Evolutionary conservation across 495 filamentous ascomycete genomes (phyloP).

Genomic region (Aspergillus nidulans): DNA sequence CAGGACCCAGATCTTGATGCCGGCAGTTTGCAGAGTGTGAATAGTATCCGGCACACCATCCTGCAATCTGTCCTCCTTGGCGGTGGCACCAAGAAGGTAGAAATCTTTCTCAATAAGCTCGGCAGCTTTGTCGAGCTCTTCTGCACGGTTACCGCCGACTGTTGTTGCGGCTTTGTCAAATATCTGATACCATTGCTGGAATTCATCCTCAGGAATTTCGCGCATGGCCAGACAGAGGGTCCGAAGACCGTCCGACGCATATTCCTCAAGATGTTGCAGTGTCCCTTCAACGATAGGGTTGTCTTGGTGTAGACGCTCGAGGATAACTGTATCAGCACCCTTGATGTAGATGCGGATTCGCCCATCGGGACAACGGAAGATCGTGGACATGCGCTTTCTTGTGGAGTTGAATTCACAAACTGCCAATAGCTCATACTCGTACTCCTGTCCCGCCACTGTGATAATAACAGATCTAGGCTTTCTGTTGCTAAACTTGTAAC

Average conservation of each 20-base stretch:
- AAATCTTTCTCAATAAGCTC: constrained; percentile 93
- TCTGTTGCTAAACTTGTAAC: constrained; percentile 85
- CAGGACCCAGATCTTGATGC: constrained; percentile 98
- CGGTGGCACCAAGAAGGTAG: constrained; percentile 87
- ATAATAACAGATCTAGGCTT: constrained; percentile 85
- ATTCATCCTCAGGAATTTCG: constrained; percentile 88
- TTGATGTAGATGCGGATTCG: constrained; percentile 92
- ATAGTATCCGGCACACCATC: constrained; percentile 99
- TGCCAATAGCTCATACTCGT: constrained; percentile 86
- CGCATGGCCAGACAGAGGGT: constrained; percentile 95
- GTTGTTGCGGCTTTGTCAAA: constrained; percentile 89
- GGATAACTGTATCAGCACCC: constrained; percentile 95
- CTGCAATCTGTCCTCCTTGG: constrained; percentile 95
- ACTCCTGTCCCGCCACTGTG: constrained; percentile 61
- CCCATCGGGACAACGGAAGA: constrained; percentile 94
- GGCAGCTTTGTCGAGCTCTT: constrained; percentile 95
- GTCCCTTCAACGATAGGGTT: constrained; percentile 86
- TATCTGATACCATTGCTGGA: constrained; percentile 79
- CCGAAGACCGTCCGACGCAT: constrained; percentile 91
- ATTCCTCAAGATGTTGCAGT: constrained; percentile 92
- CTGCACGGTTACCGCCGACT: constrained; percentile 83
- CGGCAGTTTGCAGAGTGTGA: constrained; percentile 91
- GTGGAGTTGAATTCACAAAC: constrained; percentile 99
- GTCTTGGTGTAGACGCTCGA: constrained; percentile 73
- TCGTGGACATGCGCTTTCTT: constrained; percentile 94